Evolutionary conservation across 768 basidiomycete genomes (phyloP).

Genomic region (Cystobasidium onofrii): DNA sequence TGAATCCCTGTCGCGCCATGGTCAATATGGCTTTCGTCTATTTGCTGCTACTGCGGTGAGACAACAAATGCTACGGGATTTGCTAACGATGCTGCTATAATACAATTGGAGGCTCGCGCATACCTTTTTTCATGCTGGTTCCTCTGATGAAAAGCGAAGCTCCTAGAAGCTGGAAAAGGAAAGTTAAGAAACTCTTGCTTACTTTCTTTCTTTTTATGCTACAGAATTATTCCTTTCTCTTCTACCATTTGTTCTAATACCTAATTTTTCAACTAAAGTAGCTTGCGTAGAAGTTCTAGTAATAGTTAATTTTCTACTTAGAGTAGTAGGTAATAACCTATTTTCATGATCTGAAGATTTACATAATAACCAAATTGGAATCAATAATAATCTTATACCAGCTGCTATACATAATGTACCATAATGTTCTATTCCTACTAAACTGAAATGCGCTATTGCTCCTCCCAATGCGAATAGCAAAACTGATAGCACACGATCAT

Average conservation of each 20-base stretch:
- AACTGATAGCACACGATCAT: slow-evolving; percentile 5
- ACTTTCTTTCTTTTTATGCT: no score
- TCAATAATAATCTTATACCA: background rate
- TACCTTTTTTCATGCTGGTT: no score
- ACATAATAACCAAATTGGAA: background rate
- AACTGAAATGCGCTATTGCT: background rate
- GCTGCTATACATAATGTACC: slow-evolving; percentile 14
- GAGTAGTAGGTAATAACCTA: slow-evolving; percentile 6
- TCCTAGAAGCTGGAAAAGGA: no score
- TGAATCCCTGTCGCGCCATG: no score
- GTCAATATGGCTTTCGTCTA: no score
- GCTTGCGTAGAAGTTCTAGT: background rate
- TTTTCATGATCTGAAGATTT: background rate
- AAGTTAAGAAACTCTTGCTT: no score
- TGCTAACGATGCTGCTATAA: no score
- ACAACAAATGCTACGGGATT: no score
- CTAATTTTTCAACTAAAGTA: background rate
- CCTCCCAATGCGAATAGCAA: slow-evolving; percentile 9
- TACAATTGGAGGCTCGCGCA: no score
- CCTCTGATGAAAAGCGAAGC: no score
- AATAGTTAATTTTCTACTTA: background rate
- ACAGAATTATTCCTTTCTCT: background rate
- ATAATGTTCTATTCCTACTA: background rate
- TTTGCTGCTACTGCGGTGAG: no score
- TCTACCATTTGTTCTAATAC: background rate